Conservation (phyloP, 2,329 filamentous ascomycete genomes). For the Talaromyces islandicus region DNA sequence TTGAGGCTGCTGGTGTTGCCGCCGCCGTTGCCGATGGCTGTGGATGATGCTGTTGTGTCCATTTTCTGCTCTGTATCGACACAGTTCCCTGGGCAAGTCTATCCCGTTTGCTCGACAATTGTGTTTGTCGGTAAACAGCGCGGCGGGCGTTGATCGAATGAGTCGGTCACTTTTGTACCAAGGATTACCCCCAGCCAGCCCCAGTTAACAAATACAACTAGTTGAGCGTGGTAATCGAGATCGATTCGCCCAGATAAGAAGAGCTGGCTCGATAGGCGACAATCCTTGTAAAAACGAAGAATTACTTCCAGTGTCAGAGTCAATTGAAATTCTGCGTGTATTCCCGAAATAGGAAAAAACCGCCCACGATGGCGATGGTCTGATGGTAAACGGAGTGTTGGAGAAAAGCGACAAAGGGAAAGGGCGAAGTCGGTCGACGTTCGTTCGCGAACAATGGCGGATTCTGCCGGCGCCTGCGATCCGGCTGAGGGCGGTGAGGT, state of each 20-base stretch:
- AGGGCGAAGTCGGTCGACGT: background rate
- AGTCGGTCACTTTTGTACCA: background rate
- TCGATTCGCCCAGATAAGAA: background rate
- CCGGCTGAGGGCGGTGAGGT: background rate
- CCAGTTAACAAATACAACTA: background rate
- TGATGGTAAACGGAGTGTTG: background rate
- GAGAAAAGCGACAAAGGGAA: background rate
- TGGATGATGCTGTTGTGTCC: conserved; percentile 4
- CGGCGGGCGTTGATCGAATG: background rate
- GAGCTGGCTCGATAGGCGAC: background rate
- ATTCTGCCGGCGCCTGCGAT: background rate
- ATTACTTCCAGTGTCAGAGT: background rate
- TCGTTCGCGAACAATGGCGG: background rate
- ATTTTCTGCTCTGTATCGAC: background rate
- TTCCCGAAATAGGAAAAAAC: background rate
- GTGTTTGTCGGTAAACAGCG: background rate
- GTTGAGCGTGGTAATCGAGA: background rate
- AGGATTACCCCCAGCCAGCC: background rate
- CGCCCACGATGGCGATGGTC: background rate
- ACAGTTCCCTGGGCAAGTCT: background rate
- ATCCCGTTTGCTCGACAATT: background rate
- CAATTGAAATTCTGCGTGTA: background rate
- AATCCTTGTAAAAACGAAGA: background rate
- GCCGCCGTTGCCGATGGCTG: background rate
- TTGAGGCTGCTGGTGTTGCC: background rate